Evolutionary conservation across 192 early-diverging fungal genomes (phyloP), one percentile per base, ranked within the genome.

Genomic region (Rhizoclosmatium globosum): DNA sequence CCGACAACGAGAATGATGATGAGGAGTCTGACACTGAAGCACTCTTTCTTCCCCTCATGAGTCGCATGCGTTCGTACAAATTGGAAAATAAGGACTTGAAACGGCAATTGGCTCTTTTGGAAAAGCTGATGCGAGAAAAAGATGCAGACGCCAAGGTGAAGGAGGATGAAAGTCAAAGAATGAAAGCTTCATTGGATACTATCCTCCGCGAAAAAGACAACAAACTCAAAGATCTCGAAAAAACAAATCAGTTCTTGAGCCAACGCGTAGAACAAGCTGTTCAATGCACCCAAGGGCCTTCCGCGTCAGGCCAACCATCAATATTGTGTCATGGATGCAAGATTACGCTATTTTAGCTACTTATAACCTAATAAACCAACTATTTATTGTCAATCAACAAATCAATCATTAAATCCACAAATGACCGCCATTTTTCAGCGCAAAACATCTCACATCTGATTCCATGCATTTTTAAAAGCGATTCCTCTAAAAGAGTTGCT

Each of bases 191-290:
- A 19, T 1, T 21, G 21, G 21, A 21, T 19, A n/a, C n/a, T n/a
- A n/a, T n/a, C n/a, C n/a, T n/a, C n/a, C n/a, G 11, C 62, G 31
- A 64, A 21, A 11, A 41, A 11, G 11, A 64, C 2, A 64, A 2
- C 21, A 64, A 64, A 64, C 13, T 64, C 19, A 31, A 64, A 13
- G 31, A 3, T 38, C 41, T 64, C 31, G 41, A 64, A 38, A 21
- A 64, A 31, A 64, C 62, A 21, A 64, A 64, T 41, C 17, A 13
- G 31, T 64, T 64, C 41, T 41, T 64, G 62, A 64, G 62, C 31
- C 11, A 31, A 21, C 62, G 62, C 13, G 31, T 64, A 11, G 41
- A 21, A 13, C 17, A 64, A 21, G 13, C 31, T 64, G 13, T 31
- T 21, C 62, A 23, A 11, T 21, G 17, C 31, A 38, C 62, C 31